These are phyloP conservation scores for Aspergillus sp. DNA, from an alignment of 2,329 filamentous ascomycete genomes.

Conservation along the genomic window DNA sequence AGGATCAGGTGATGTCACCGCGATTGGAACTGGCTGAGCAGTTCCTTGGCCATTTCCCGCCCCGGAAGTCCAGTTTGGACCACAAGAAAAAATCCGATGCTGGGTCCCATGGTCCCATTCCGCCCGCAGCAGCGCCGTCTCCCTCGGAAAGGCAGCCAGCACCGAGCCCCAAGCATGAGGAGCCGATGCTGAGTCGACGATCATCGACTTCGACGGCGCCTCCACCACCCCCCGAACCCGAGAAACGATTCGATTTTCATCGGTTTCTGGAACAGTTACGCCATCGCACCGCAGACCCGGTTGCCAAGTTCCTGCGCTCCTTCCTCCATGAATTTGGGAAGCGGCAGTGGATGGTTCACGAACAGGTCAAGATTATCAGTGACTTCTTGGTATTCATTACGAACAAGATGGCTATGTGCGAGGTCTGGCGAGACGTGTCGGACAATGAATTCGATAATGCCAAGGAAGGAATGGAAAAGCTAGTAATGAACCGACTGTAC, in stretches of 20 bases:
- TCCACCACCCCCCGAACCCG: conserved; percentile 70
- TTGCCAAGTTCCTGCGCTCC: conserved; percentile 89
- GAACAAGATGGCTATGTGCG: conserved; percentile 96
- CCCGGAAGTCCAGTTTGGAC: conserved; percentile 78
- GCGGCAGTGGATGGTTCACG: conserved; percentile 98
- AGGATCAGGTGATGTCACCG: conserved; percentile 87
- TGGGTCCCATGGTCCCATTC: conserved; percentile 18
- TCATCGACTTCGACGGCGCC: conserved; percentile 39
- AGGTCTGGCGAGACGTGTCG: conserved; percentile 91
- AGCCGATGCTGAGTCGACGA: conserved; percentile 19
- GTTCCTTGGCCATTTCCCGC: conserved; percentile 67
- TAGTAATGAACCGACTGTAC: conserved; percentile 97
- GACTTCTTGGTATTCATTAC: conserved; percentile 95
- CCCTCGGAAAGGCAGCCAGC: conserved; percentile 15
- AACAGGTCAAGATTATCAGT: conserved; percentile 97
- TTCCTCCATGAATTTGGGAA: conserved; percentile 93
- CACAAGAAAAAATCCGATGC: conserved; percentile 45
- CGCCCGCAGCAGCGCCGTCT: conserved; percentile 7
- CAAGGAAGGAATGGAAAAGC: conserved; percentile 96
- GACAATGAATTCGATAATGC: conserved; percentile 98
- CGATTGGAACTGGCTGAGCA: conserved; percentile 75
- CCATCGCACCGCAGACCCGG: conserved; percentile 94
- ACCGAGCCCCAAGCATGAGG: conserved; percentile 20
- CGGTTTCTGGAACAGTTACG: conserved; percentile 91
- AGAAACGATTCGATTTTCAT: conserved; percentile 92